phyloP scores from a whole-genome alignment of 164 flowering plant genomes.

The Vitis cinerea region DNA sequence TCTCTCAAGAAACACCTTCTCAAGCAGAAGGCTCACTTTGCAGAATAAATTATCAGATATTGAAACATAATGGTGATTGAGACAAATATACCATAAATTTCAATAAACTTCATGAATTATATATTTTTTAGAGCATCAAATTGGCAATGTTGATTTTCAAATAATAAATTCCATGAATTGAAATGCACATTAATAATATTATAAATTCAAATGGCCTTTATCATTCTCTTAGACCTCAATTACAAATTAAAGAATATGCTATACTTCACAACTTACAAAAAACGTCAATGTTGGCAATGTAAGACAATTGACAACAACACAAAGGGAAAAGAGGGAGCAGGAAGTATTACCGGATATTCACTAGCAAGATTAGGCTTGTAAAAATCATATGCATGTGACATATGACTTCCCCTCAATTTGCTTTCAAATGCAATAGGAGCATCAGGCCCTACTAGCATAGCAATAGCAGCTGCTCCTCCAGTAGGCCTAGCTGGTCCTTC shows the following conservation, averaged over 20 bases:
- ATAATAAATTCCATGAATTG: too few species aligned
- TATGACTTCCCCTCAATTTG: conserved; percentile 82
- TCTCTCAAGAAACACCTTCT: too few species aligned
- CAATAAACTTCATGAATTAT: too few species aligned
- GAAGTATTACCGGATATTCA: conserved; percentile 87
- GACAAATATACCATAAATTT: too few species aligned
- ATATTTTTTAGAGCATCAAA: too few species aligned
- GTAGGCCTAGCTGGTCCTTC: conserved; percentile 99
- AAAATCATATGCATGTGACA: conserved; percentile 96
- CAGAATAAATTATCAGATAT: too few species aligned
- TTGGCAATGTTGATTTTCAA: too few species aligned
- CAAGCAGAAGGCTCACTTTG: too few species aligned
- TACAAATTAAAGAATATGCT: background rate
- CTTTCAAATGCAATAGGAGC: conserved; percentile 95
- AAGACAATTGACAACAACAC: background rate
- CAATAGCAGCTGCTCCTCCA: conserved; percentile 99
- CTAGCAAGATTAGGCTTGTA: conserved; percentile 99
- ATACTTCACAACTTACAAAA: background rate
- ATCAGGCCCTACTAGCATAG: conserved; percentile 92
- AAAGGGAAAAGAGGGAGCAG: background rate
- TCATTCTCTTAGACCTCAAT: background rate
- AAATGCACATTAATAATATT: background rate
- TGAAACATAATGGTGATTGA: too few species aligned
- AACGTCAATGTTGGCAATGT: background rate
- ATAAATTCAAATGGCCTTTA: background rate